A percentile compares a stretch with the other conserved stretches of the same genome.
phyloP scores from a whole-genome alignment of 1,139 yeast species.

The Arxiozyma slooffiae region DNA sequence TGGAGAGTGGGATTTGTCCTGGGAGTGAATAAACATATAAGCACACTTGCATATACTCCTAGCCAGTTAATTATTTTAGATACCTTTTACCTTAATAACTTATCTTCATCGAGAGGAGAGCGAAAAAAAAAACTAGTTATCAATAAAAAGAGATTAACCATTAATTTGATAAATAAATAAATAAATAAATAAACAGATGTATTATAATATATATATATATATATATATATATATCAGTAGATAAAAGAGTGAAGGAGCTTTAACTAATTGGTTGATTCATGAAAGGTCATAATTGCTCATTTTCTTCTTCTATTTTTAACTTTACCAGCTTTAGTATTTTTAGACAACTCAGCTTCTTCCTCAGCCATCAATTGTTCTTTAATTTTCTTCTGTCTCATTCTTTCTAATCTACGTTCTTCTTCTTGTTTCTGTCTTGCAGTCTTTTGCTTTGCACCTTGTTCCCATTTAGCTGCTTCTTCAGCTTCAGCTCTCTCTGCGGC shows the following conservation, averaged over 20 bases:
- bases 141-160: neutral
- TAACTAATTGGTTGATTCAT: no score
- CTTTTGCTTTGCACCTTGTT: slow-evolving; percentile 30
- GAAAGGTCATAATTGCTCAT: neutral
- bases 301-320: slow-evolving; percentile 6
- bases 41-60: no score
- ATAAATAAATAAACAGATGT: neutral
- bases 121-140: no score
- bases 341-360: slow-evolving; percentile 25
- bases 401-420: slow-evolving; percentile 27
- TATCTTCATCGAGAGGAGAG: no score
- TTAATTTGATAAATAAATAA: no score
- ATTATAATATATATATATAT: no score
- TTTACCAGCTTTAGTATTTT: slow-evolving; percentile 16
- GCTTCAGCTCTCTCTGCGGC: slow-evolving; percentile 22
- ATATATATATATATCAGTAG: neutral
- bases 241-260: no score
- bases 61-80: no score
- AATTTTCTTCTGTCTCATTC: slow-evolving; percentile 24
- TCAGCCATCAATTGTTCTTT: slow-evolving; percentile 28
- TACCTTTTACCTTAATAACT: no score
- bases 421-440: slow-evolving; percentile 23
- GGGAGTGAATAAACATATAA: neutral
- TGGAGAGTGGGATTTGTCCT: slow-evolving; percentile 1
- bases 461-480: slow-evolving; percentile 30